phyloP scores from a whole-genome alignment of 2,329 filamentous ascomycete species.

The Hypoxylon sp. region DNA sequence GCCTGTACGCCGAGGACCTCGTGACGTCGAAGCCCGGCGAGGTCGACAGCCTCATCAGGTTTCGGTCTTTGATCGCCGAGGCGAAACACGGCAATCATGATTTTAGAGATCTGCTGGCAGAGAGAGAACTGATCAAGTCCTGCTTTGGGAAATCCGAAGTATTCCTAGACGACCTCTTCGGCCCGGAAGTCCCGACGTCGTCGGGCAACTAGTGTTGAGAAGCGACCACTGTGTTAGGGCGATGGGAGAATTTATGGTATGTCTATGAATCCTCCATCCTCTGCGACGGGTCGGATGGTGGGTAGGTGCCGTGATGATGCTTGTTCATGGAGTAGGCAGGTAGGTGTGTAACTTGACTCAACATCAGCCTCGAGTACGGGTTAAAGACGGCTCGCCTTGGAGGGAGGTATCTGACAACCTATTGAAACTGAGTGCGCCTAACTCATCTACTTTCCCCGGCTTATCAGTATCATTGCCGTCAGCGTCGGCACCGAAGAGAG shows the following conservation, averaged over 20 bases:
- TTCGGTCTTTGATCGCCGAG: constrained; percentile 2
- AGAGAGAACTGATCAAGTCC: not conserved
- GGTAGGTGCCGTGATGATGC: not conserved
- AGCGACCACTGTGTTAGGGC: not conserved
- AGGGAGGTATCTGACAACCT: not conserved
- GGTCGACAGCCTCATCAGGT: not conserved
- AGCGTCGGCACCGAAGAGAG: constrained; percentile 2
- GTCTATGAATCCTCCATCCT: constrained; percentile 20
- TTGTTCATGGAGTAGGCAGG: not conserved
- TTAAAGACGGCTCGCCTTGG: not conserved
- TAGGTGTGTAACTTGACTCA: not conserved
- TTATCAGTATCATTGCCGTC: not conserved
- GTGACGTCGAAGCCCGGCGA: not conserved
- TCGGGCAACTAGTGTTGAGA: not conserved
- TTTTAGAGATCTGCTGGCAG: not conserved
- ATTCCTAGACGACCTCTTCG: not conserved
- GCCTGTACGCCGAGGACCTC: not conserved
- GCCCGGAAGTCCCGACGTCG: not conserved
- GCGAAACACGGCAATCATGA: not conserved
- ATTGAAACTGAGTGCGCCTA: not conserved
- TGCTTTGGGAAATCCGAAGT: constrained; percentile 10
- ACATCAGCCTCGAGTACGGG: not conserved
- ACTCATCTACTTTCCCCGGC: not conserved
- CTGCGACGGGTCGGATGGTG: not conserved
- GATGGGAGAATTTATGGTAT: not conserved